Base-by-base conservation (phyloP, 2,329 filamentous ascomycete genomes). In the Pseudogymnoascus sp. region DNA sequence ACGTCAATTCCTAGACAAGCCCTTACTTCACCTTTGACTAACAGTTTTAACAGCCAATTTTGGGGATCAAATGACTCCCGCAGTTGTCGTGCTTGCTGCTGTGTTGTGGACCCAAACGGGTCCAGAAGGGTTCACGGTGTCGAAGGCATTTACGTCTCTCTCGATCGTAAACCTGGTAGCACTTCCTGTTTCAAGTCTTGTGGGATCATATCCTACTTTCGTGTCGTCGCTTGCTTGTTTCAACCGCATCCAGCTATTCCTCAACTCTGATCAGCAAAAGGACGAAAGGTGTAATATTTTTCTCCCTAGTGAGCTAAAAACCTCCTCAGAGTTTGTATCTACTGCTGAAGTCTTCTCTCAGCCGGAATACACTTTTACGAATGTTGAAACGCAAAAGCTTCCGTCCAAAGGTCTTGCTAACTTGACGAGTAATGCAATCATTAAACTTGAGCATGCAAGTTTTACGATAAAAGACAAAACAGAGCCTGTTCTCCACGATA, bases 1-100 rank as follows among this genome's bases (percentile, higher is more conserved):
- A 64, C 64, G 78, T 16, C 69, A 70, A 8, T 65, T 75, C 1
- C 77, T 76, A 0, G 70, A 73, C 46, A 70, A 68, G 8, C 75
- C 74, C 34, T 69, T 76, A 59, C 69, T 69, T 67, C 38, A 75
- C 2, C 65, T 76, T 18, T 18, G 21, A 34, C 21, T 34, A 23
- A 18, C 28, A 18, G 28, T 60, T 34, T 25, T 34, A 34, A 18
- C n/a, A 18, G 23, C 56, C 56, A 25, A 18, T 36, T 23, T 60
- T 34, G 16, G 16, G 21, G 21, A 18, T 34, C 21, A 62, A 28
- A 21, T 53, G 18, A 28, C 43, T 23, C 43, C 43, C 43, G 25
- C 25, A 28, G 25, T 53, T 53, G 43, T 53, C 43, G 25, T 53
- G 18, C 43, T 53, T 21, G 43, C 18, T 28, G 43, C 43, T 28